phyloP scores from a whole-genome alignment of 1,284 basidiomycete species.

The Leccinum solheimii region DNA sequence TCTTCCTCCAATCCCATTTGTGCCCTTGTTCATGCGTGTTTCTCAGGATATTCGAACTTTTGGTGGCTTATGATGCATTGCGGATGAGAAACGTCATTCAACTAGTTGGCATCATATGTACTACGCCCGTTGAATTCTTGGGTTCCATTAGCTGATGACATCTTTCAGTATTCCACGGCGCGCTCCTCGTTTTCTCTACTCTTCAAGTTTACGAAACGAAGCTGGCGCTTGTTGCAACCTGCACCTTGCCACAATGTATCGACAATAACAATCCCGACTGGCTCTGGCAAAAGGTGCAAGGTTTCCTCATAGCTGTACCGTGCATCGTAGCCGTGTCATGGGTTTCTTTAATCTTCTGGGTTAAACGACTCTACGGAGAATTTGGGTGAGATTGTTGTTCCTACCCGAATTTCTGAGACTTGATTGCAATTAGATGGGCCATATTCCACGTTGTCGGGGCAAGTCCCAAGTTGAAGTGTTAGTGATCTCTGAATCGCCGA shows the following conservation, averaged over 20 bases:
- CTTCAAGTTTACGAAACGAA: constrained; percentile 74
- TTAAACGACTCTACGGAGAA: constrained; percentile 56
- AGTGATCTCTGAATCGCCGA: constrained; percentile 27
- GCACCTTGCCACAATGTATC: constrained; percentile 24
- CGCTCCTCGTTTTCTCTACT: constrained; percentile 68
- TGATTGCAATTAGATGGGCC: constrained; percentile 59
- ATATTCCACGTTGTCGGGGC: constrained; percentile 86
- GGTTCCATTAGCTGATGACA: constrained; percentile 11
- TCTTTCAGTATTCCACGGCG: constrained; percentile 67
- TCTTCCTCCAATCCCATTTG: constrained; percentile 1
- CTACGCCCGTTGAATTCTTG: constrained; percentile 22
- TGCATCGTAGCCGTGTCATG: constrained; percentile 54
- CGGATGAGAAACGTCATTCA: constrained; percentile 76
- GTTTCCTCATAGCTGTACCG: constrained; percentile 55
- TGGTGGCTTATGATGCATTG: constrained; percentile 75
- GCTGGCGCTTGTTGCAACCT: constrained; percentile 52
- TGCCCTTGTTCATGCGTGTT: neutral
- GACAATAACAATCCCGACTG: neutral
- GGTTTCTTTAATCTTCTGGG: constrained; percentile 53
- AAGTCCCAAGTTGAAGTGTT: constrained; percentile 78
- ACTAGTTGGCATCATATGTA: constrained; percentile 69
- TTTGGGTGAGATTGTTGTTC: constrained; percentile 51
- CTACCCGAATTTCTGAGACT: neutral
- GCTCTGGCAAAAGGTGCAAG: constrained; percentile 47
- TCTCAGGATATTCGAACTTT: constrained; percentile 65